A percentile compares a stretch with the other conserved stretches of the same genome.
Conservation (phyloP, 805 yeast genomes). For the Kluyveromyces dobzhanskii region DNA sequence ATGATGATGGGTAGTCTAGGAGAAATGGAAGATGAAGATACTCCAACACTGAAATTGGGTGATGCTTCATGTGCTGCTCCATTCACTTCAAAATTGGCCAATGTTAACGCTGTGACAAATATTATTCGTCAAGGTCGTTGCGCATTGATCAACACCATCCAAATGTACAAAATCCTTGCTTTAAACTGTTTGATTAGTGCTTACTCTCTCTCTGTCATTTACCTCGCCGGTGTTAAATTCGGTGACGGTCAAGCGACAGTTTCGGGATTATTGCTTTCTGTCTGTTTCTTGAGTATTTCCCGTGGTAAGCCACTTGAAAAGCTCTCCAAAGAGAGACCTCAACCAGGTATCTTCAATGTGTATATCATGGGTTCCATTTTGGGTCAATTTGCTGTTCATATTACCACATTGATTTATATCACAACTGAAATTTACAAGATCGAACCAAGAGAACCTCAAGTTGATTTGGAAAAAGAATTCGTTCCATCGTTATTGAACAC, state of each 20-base stretch:
- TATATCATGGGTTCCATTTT: slow-evolving; percentile 97
- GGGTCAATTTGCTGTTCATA: slow-evolving; percentile 93
- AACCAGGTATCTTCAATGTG: slow-evolving; percentile 89
- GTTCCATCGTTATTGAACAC: slow-evolving; percentile 88
- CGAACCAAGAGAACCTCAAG: slow-evolving; percentile 88
- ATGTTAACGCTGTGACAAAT: slow-evolving; percentile 86
- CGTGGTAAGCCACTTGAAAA: slow-evolving; percentile 87
- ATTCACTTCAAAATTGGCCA: slow-evolving; percentile 87
- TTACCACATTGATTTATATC: slow-evolving; percentile 71
- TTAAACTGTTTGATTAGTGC: slow-evolving; percentile 95
- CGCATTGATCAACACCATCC: slow-evolving; percentile 94
- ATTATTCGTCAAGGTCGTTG: slow-evolving; percentile 97
- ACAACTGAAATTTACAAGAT: slow-evolving; percentile 73
- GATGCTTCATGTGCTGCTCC: slow-evolving; percentile 99
- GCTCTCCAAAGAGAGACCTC: slow-evolving; percentile 90
- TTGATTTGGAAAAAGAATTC: slow-evolving; percentile 84
- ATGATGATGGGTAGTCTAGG: slow-evolving; percentile 24
- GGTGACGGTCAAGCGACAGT: slow-evolving; percentile 98
- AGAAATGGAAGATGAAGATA: slow-evolving; percentile 54
- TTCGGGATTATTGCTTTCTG: slow-evolving; percentile 85
- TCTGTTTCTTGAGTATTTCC: slow-evolving; percentile 91
- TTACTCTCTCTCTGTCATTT: slow-evolving; percentile 86
- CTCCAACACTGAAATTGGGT: slow-evolving; percentile 89
- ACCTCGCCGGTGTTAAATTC: slow-evolving; percentile 93
- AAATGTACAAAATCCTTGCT: slow-evolving; percentile 97